Conservation (phyloP, 148 eudicot species). For the Rhododendron molle region DNA sequence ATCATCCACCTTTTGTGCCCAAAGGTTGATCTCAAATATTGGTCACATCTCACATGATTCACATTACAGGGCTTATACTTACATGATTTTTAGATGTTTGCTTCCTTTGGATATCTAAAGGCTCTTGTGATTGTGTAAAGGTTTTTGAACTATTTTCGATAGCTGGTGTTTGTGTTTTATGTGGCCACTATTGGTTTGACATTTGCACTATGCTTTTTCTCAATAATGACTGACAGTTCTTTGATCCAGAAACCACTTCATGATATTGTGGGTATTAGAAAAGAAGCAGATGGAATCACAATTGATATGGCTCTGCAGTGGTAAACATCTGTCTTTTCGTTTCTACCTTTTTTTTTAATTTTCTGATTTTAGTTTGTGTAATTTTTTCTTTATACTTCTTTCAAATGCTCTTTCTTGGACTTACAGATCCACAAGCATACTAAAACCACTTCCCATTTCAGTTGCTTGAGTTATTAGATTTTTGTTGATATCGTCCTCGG, state of each 20-base stretch:
- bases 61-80: neutral
- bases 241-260: slow-evolving; percentile 75
- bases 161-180: neutral
- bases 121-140: neutral
- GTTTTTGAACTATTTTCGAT: neutral
- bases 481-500: neutral
- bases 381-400: neutral
- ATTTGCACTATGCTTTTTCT: slow-evolving; percentile 6
- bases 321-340: slow-evolving; percentile 32
- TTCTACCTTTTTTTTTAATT: neutral
- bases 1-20: neutral
- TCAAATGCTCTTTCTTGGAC: neutral
- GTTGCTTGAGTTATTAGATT: neutral
- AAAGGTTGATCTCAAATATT: neutral
- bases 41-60: neutral
- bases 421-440: neutral
- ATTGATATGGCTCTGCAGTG: slow-evolving; percentile 89
- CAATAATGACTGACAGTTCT: slow-evolving; percentile 23
- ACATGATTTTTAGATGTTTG: neutral
- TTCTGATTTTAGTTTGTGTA: neutral
- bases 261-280: slow-evolving; percentile 72
- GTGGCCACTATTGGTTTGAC: neutral
- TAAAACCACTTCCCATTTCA: neutral
- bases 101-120: neutral
- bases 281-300: slow-evolving; percentile 68